Conservation (phyloP, 106 monocot species). For the Allium fistulosum region DNA sequence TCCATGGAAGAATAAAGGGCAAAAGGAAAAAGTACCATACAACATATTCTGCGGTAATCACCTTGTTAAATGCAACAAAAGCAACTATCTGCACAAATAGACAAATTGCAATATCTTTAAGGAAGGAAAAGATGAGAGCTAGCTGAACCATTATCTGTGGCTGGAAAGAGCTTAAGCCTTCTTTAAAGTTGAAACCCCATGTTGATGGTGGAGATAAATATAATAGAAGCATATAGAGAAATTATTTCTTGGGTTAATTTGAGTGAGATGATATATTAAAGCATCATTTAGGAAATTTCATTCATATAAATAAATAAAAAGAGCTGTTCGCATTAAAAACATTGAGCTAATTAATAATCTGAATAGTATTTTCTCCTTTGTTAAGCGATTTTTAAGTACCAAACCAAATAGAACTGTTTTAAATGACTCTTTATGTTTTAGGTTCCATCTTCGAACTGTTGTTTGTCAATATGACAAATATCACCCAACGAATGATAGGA, state of each 20-base stretch:
- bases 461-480: conserved; percentile 61
- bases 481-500: conserved; percentile 71
- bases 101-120: no score
- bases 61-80: no score
- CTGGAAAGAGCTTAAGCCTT: conserved; percentile 88
- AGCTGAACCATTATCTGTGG: no score
- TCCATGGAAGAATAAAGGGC: no score
- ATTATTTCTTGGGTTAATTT: conserved; percentile 90
- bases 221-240: no score
- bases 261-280: conserved; percentile 86
- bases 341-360: conserved; percentile 57
- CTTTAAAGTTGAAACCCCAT: no score
- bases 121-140: no score
- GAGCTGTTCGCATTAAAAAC: conserved; percentile 35
- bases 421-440: background rate
- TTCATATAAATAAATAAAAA: conserved; percentile 70
- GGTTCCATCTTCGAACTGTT: conserved; percentile 32
- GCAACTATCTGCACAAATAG: no score
- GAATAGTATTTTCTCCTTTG: conserved; percentile 52
- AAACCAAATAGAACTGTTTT: no score
- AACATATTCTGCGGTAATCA: no score
- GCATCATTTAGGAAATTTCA: conserved; percentile 95
- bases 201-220: no score
- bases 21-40: no score
- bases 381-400: conserved; percentile 35